Percentiles rank a stretch among this genome's conserved stretches.
phyloP scores from a whole-genome alignment of 73 alveolate genomes.

The Tetrahymena malaccensis region DNA sequence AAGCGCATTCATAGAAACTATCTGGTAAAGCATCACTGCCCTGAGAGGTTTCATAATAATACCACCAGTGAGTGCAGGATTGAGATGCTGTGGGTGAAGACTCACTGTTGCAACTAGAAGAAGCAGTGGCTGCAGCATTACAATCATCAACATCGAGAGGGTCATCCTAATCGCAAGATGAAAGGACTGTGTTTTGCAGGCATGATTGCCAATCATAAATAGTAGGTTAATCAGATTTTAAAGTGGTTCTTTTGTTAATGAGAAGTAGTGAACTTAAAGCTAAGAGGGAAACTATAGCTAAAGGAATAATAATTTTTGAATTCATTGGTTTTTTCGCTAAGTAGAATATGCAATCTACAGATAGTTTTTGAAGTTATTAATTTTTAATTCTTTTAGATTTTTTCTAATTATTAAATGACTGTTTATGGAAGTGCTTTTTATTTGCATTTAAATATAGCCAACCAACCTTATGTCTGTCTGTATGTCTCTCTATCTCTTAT shows the following conservation, averaged over 20 bases:
- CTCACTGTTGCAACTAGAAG: background rate
- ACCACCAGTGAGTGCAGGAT: background rate
- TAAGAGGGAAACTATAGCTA: background rate
- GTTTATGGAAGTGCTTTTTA: background rate
- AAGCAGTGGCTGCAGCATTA: background rate
- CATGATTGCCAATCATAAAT: background rate
- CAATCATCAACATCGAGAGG: background rate
- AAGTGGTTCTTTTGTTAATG: background rate
- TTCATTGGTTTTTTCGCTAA: background rate
- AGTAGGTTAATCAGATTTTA: background rate
- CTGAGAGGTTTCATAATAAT: background rate
- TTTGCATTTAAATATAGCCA: background rate
- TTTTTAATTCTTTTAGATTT: no score
- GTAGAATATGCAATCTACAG: background rate
- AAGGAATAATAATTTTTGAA: background rate
- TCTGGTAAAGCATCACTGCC: background rate
- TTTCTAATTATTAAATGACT: no score
- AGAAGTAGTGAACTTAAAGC: background rate
- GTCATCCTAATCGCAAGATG: background rate
- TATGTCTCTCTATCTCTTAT: no score
- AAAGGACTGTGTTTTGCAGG: background rate
- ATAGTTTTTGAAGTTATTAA: no score
- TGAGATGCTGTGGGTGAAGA: background rate
- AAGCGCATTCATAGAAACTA: background rate
- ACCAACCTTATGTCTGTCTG: background rate